phyloP scores from a whole-genome alignment of 441 rosid species.

The Raphanus hybrid region DNA sequence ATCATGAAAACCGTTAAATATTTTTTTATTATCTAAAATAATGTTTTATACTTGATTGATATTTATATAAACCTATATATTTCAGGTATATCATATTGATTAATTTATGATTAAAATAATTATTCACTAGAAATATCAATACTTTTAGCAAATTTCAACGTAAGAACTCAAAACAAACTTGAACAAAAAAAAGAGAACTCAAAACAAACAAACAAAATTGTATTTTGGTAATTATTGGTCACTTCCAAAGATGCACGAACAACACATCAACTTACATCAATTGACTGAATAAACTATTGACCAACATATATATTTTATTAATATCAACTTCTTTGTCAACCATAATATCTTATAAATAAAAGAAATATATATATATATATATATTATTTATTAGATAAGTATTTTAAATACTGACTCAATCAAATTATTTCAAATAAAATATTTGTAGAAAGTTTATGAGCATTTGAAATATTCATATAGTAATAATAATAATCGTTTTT shows the following conservation, averaged over 20 bases:
- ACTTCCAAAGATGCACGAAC: constrained; percentile 31
- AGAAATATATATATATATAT: background rate
- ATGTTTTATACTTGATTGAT: no score
- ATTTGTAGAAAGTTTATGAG: background rate
- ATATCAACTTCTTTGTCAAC: background rate
- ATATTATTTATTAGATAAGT: background rate
- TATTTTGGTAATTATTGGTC: constrained; percentile 16
- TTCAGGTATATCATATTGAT: no score
- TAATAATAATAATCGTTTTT: background rate
- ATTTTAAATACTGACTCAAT: background rate
- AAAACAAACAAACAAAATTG: background rate
- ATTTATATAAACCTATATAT: no score
- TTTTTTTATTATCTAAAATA: no score
- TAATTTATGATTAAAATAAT: no score
- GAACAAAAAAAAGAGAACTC: background rate
- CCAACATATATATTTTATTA: background rate
- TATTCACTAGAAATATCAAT: no score
- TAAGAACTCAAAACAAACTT: no score
- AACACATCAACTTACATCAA: constrained; percentile 25
- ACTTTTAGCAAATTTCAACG: no score
- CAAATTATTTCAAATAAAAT: background rate
- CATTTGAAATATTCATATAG: no score
- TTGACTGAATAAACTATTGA: background rate
- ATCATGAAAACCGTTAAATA: no score
- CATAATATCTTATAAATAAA: background rate